Base-by-base conservation (phyloP, 2,329 filamentous ascomycete genomes). In the Monosporascus ibericus region DNA sequence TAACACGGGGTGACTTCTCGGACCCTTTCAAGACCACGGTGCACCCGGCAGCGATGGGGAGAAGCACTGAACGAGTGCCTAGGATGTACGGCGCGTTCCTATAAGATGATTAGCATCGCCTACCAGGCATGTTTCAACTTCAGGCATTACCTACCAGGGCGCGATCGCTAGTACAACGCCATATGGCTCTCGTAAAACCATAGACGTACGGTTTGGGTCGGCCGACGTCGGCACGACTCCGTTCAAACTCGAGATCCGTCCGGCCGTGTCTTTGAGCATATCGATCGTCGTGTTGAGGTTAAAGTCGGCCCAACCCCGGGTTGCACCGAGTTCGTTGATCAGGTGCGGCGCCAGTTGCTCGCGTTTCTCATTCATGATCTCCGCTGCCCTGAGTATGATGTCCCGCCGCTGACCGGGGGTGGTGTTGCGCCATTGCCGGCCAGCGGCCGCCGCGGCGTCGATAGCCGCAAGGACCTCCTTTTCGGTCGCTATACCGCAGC, bases 111-210 rank as follows among this genome's bases (percentile, higher is more conserved):
- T 25, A 60, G 55, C 48, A 38, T 38, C 22, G 11, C 24, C 51
- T 49, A 22, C 6, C 18, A 9, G 6, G 14, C 24, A 6, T 17
- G 15, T 37, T 37, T 6, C 22, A 9, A 15, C 20, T 44, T 17
- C 24, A 22, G 39, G 42, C 6, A 18, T 53, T 50, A 59, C 51
- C 61, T 70, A 85, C 85, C 85, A 88, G 6, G 85, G 84, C 5
- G 82, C 84, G 62, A 88, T 87, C 6, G 76, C 80, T 44, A 87
- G 68, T 27, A 86, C 74, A 8, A 87, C 84, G 3, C 85, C 86
- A 60, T 80, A 85, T 1, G 85, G 84, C 66, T 88, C 84, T 65
- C 84, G 86, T 57, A 80, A 72, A 3, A 89, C 70, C 56, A 88
- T 71, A 0, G 82, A 82, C 34, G 70, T 74, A 34, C 76, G 73